Evolutionary conservation across 768 basidiomycete genomes (phyloP).

Genomic region (Suillus alpinus): DNA sequence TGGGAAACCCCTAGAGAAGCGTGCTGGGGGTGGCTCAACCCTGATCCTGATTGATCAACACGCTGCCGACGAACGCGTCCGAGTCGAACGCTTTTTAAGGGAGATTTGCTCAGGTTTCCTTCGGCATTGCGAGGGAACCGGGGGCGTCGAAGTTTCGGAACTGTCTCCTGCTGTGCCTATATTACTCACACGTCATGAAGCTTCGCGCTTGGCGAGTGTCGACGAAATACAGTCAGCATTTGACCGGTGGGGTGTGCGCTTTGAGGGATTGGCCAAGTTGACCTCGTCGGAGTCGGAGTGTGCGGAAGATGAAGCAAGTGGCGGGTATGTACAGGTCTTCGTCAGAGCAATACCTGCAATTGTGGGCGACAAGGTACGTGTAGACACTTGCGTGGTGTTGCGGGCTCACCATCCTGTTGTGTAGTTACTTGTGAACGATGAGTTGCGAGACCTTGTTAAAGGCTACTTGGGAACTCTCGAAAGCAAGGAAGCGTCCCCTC

Average conservation of each 20-base stretch:
- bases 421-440: slow-evolving; percentile 64
- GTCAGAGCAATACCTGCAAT: slow-evolving; percentile 66
- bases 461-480: slow-evolving; percentile 65
- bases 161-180: slow-evolving; percentile 57
- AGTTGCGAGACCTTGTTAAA: slow-evolving; percentile 75
- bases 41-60: slow-evolving; percentile 94
- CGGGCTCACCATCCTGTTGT: slow-evolving; percentile 10
- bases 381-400: background rate
- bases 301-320: slow-evolving; percentile 25
- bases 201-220: slow-evolving; percentile 43
- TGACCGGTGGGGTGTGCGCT: slow-evolving; percentile 65
- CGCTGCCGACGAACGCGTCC: slow-evolving; percentile 94
- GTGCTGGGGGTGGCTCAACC: slow-evolving; percentile 20
- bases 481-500: slow-evolving; percentile 34
- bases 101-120: slow-evolving; percentile 73
- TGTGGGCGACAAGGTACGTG: slow-evolving; percentile 62
- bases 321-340: slow-evolving; percentile 61
- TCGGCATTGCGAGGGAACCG: slow-evolving; percentile 32
- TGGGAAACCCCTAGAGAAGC: slow-evolving; percentile 13
- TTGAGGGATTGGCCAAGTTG: slow-evolving; percentile 37
- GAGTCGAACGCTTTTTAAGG: slow-evolving; percentile 80
- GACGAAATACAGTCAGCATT: slow-evolving; percentile 46
- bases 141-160: slow-evolving; percentile 38
- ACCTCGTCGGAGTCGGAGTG: slow-evolving; percentile 17
- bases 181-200: slow-evolving; percentile 67